Base-by-base conservation (phyloP, 2,329 filamentous ascomycete genomes). In the Fusarium solani-melongenae region DNA sequence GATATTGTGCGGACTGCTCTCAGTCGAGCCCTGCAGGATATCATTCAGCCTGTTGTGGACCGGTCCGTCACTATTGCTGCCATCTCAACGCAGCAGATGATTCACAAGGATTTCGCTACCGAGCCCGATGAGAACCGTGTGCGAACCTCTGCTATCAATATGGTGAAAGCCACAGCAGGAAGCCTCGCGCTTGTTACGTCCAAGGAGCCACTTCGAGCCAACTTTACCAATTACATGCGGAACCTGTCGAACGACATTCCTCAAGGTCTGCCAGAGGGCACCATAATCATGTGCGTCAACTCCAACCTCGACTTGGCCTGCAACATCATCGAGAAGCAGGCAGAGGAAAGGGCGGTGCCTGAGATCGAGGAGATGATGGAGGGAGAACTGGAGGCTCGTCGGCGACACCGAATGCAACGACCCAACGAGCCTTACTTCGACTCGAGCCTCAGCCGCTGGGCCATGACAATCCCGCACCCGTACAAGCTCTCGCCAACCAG, bases 221-320 rank as follows among this genome's bases (percentile, higher is more conserved):
- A 97, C 84, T 97, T 99, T 83, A 97, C 93, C 62, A 99, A 98
- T 83, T 97, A 98, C 80, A 95, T 99, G 82, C 93, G 96, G 61
- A 88, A 87, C 57, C 82, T 92, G n/a, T 88, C 90, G 4, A 86
- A 84, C 57, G 90, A 92, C 39, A 88, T 97, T 39, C 91, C 94
- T 62, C 93, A 94, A 62, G 93, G 94, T 17, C 88, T 99, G 70
- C 94, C 96, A 0, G 96, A 99, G 83, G 96, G 96, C 8, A 94
- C 96, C 34, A 96, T 99, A 70, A 90, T 98, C 65, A 98, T 99
- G 94, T 98, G 97, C 82, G 96, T 99, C 70, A 99, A 98, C 81
- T 96, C 97, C 74, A 99, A 99, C 81, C 88, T 99, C 33, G 96
- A 99, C 76, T 89, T 95, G 44, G 96, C 97, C 55, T 98, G 96